Base-by-base conservation (phyloP, 257 asterid genomes). In the Fraxinus cuspidata region DNA sequence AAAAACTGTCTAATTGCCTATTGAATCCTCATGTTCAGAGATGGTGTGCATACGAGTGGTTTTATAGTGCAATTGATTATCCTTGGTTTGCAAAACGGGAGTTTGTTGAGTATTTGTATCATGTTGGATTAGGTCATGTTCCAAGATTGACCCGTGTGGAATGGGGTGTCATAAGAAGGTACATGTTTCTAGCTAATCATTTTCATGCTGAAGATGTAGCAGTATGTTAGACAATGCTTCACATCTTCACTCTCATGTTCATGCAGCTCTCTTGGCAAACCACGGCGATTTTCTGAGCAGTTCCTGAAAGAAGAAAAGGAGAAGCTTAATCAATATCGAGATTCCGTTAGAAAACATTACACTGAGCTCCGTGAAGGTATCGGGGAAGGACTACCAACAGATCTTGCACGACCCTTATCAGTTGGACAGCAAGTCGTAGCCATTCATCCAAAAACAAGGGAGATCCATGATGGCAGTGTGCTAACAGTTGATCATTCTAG, bases 391-490 rank as follows among this genome's bases (percentile, higher is more conserved):
- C 79, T 92, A 51, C 96, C 97, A 13, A 89, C 97, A 27, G 98
- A 94, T 89, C 94, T 94, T 76, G 95, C 98, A 40, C 85, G 87
- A 86, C 97, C 99, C 76, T 89, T 94, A 78, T 89, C 97, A 58
- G 99, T 94, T 66, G 99, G 97, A 72, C 99, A 92, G 79, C 99
- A 94, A 72, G 97, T 94, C 75, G 84, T 92, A 70, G 97, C 99
- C 67, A 91, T 94, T 77, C 99, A 94, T 83, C 99, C 99, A 44
- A 92, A 88, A 92, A 90, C 97, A 56, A 89, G 97, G 85, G 97
- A 91, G 80, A 86, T 94, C 78, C 93, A 92, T 81, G 96, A 90
- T 78, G 99, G 99, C 72, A 91, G 90, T 73, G 96, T 94, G 81
- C 86, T 94, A 71, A 94, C 97, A 76, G 99, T 92, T 82, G 97